phyloP scores from a whole-genome alignment of 2,329 filamentous ascomycete genomes.

The Fusarium tricinctum region DNA sequence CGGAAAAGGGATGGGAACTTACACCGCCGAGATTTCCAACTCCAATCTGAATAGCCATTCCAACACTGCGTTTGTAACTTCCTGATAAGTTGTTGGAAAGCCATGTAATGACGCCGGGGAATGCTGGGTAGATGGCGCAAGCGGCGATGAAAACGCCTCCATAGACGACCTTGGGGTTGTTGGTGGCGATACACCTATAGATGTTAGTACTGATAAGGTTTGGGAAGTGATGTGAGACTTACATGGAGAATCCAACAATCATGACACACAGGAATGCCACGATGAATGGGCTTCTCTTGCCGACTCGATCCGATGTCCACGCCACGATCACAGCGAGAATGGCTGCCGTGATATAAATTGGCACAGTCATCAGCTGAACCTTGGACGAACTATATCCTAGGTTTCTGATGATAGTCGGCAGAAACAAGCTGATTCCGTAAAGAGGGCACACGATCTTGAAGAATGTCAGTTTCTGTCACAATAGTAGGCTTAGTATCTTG shows the following conservation, averaged over 20 bases:
- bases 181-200: slow-evolving; percentile 68
- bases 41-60: slow-evolving; percentile 75
- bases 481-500: fast-evolving
- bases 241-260: slow-evolving; percentile 70
- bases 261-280: slow-evolving; percentile 67
- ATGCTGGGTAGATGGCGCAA: slow-evolving; percentile 83
- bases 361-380: slow-evolving; percentile 76
- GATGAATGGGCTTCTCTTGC: slow-evolving; percentile 69
- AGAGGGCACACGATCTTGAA: slow-evolving; percentile 65
- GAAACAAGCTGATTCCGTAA: slow-evolving; percentile 70
- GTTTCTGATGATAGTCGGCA: slow-evolving; percentile 74
- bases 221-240: slow-evolving; percentile 25
- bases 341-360: slow-evolving; percentile 72
- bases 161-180: slow-evolving; percentile 74
- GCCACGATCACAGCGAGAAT: slow-evolving; percentile 68
- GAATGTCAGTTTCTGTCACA: neutral
- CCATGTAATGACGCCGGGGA: slow-evolving; percentile 85
- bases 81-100: slow-evolving; percentile 81
- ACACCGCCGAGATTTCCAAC: slow-evolving; percentile 70
- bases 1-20: slow-evolving; percentile 37
- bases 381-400: slow-evolving; percentile 69
- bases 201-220: neutral
- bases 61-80: slow-evolving; percentile 73
- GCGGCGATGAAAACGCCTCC: slow-evolving; percentile 82
- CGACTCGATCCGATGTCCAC: slow-evolving; percentile 67